Evolutionary conservation across 1,139 yeast species (phyloP), one percentile per base, ranked within the genome.

Genomic region (Blastobotrys elegans): DNA sequence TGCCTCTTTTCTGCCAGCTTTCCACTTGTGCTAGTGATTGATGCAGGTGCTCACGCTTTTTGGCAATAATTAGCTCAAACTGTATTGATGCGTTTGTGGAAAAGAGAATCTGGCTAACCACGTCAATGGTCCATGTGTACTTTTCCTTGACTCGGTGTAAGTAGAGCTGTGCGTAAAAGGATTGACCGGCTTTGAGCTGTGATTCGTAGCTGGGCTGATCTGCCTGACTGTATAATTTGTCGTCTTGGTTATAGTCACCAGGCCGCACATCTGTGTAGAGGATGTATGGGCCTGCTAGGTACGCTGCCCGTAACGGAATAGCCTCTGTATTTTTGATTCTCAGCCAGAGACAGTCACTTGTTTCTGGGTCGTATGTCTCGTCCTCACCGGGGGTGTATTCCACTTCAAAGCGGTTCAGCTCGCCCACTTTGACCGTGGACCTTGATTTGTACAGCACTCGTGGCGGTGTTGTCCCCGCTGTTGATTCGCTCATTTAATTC

Each of bases 211-310:
- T 72, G 0, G 95, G 96, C 60, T 80, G 84, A 56, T 84, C 87
- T 0, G 84, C 84, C 0, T 85, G 77, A n/a, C 78, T 73, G 55
- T 76, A 79, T 1, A 69, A 68, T 53, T 82, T 82, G 41, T 72
- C 67, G 22, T 75, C 68, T 51, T 78, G 82, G 47, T 79, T 74
- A 60, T 80, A 92, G 27, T 77, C 84, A 8, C 69, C 76, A 0
- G 86, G 74, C 43, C 82, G 69, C 45, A 94, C 81, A 64, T 92
- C 97, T 20, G 83, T 92, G 59, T 90, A 92, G 2, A 92, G 64
- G n/a, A 85, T 76, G 60, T 80, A 90, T 0, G 98, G 98, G 0
- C 97, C 98, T 37, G 89, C 82, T 22, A 92, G 68, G 61, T 84
- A 87, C 0, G 96, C 96, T 0, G 97, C 96, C 41, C 97, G 67